These are phyloP conservation scores for Botrytis hyacinthi DNA, from an alignment of 2,329 filamentous ascomycete species.

Conservation along the genomic window DNA sequence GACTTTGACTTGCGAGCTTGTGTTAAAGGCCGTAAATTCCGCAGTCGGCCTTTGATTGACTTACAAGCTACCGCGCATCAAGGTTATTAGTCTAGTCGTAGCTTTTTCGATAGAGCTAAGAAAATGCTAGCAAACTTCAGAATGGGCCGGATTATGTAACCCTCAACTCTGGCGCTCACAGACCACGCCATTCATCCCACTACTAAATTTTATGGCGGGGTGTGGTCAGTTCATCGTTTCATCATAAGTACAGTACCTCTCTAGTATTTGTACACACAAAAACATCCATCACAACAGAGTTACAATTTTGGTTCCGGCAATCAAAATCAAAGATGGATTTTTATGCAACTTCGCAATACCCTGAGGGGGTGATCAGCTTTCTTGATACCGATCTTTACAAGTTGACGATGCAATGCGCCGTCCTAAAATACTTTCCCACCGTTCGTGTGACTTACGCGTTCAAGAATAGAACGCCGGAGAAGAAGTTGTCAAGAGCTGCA, in stretches of 20 bases:
- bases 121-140: background rate
- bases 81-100: no score
- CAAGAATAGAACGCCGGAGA: slow-evolving; percentile 91
- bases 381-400: slow-evolving; percentile 83
- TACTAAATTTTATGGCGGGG: background rate
- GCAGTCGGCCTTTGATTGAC: background rate
- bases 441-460: slow-evolving; percentile 85
- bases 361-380: slow-evolving; percentile 78
- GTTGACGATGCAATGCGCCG: slow-evolving; percentile 96
- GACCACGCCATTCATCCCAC: background rate
- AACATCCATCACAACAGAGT: slow-evolving; percentile 41
- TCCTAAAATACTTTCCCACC: slow-evolving; percentile 87
- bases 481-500: slow-evolving; percentile 80
- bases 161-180: background rate
- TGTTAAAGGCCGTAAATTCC: background rate
- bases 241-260: background rate
- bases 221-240: background rate
- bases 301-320: slow-evolving; percentile 31
- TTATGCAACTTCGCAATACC: slow-evolving; percentile 63
- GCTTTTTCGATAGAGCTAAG: background rate
- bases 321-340: slow-evolving; percentile 64
- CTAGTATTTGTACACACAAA: background rate
- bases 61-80: background rate
- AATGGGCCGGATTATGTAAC: background rate
- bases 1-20: background rate